These are phyloP conservation scores for Tremella fuciformis DNA, from an alignment of 768 basidiomycete genomes.

Conservation along the genomic window DNA sequence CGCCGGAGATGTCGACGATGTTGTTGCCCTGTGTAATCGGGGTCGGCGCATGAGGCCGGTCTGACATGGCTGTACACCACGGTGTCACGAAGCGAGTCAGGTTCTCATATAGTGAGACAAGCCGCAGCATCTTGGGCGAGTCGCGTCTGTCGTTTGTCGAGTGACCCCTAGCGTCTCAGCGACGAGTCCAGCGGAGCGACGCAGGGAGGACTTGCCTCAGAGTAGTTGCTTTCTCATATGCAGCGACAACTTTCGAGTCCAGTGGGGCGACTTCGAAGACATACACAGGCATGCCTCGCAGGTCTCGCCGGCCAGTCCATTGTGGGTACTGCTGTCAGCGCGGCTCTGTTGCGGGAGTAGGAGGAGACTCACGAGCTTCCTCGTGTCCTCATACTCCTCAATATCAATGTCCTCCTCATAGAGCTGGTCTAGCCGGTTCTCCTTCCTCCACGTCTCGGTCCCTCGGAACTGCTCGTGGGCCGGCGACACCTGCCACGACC, in stretches of 20 bases:
- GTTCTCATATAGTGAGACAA: conserved; percentile 26
- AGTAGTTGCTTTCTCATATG: conserved; percentile 14
- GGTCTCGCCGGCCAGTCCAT: conserved; percentile 23
- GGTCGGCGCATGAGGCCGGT: conserved; percentile 16
- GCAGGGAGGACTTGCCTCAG: conserved; percentile 12
- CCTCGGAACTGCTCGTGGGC: conserved; percentile 70
- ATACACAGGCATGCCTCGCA: conserved; percentile 24
- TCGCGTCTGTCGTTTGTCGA: not conserved
- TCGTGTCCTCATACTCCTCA: conserved; percentile 61
- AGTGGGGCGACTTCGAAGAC: conserved; percentile 22
- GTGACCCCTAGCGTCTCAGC: conserved; percentile 2
- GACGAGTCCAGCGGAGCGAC: not conserved
- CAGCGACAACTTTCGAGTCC: conserved; percentile 11
- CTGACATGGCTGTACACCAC: conserved; percentile 14
- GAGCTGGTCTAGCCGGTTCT: conserved; percentile 63
- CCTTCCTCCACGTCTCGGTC: conserved; percentile 66
- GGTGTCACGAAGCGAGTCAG: conserved; percentile 19
- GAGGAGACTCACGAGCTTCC: conserved; percentile 46
- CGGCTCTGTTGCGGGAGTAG: not conserved
- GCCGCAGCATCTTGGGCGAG: conserved; percentile 19
- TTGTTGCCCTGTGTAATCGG: conserved; percentile 26
- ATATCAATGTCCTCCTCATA: conserved; percentile 60
- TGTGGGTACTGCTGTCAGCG: conserved; percentile 21
- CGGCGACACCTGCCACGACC: conserved; percentile 62
- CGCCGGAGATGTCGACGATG: conserved; percentile 22